Conservation (phyloP, 345 rosid genomes). For the Heritiera fomes region DNA sequence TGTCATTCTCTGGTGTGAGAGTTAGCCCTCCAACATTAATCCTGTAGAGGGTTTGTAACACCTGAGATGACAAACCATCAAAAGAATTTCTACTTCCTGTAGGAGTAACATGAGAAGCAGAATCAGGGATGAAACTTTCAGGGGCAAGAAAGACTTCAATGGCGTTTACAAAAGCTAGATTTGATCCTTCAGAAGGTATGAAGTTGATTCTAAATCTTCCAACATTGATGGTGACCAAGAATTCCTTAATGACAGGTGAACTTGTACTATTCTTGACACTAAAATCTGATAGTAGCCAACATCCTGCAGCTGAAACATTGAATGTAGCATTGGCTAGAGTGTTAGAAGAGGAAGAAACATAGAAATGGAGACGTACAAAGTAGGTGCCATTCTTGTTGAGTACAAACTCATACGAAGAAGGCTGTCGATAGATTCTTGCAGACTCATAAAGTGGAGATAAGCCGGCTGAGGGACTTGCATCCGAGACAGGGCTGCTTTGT, state of each 20-base stretch:
- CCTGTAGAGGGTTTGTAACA: conserved; percentile 32
- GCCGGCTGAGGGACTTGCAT: background rate
- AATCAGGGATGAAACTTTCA: no score
- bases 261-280: conserved; percentile 5
- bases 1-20: conserved; percentile 32
- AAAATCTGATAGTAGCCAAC: conserved; percentile 34
- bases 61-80: conserved; percentile 21
- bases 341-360: conserved; percentile 14
- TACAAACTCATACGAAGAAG: conserved; percentile 37
- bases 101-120: conserved; percentile 5
- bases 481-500: conserved; percentile 5
- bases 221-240: conserved; percentile 29
- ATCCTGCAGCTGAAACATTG: conserved; percentile 38
- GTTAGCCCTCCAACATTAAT: conserved; percentile 44
- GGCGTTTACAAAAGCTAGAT: conserved; percentile 61
- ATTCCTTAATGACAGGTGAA: conserved; percentile 43
- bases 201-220: conserved; percentile 36
- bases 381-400: conserved; percentile 30
- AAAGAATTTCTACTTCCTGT: background rate
- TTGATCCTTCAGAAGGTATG: conserved; percentile 31
- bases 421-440: conserved; percentile 45
- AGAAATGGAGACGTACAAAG: conserved; percentile 52
- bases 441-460: conserved; percentile 35
- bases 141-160: conserved; percentile 53
- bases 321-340: conserved; percentile 43